Percentiles rank a stretch among this genome's conserved stretches.
Evolutionary conservation across 306 rosid genomes (phyloP).

Genomic region (Rosa chinensis): DNA sequence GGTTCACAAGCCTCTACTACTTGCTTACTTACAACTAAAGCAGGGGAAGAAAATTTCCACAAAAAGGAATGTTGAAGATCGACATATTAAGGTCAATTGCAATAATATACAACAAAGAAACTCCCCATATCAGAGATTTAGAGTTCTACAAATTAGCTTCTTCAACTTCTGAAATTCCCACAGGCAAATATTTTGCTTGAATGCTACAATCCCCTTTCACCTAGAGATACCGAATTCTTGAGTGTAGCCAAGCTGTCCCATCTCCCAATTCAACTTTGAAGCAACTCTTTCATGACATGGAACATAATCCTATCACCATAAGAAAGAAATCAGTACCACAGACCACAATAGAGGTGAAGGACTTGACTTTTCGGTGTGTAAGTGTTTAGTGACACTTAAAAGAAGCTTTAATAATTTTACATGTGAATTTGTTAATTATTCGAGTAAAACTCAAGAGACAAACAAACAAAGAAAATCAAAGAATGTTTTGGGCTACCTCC

Average conservation of each 20-base stretch:
- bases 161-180: constrained; percentile 58
- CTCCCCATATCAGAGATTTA: constrained; percentile 34
- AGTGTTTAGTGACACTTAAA: background rate
- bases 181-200: constrained; percentile 27
- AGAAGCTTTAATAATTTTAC: background rate
- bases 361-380: background rate
- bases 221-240: constrained; percentile 70
- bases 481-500: constrained; percentile 60
- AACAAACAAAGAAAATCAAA: background rate
- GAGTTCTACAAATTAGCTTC: constrained; percentile 40
- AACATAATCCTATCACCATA: constrained; percentile 64
- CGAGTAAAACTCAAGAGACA: background rate
- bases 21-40: constrained; percentile 41
- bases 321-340: background rate
- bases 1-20: constrained; percentile 44
- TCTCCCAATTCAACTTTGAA: constrained; percentile 86
- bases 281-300: constrained; percentile 95
- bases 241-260: constrained; percentile 67
- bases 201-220: constrained; percentile 42
- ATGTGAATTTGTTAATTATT: background rate
- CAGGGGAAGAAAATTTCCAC: constrained; percentile 44
- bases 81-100: constrained; percentile 53
- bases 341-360: background rate
- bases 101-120: constrained; percentile 54
- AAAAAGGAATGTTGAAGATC: constrained; percentile 41